Evolutionary conservation across 169 alveolate genomes (phyloP), one percentile per base, ranked within the genome.

Genomic region (Eimeria praecox): DNA sequence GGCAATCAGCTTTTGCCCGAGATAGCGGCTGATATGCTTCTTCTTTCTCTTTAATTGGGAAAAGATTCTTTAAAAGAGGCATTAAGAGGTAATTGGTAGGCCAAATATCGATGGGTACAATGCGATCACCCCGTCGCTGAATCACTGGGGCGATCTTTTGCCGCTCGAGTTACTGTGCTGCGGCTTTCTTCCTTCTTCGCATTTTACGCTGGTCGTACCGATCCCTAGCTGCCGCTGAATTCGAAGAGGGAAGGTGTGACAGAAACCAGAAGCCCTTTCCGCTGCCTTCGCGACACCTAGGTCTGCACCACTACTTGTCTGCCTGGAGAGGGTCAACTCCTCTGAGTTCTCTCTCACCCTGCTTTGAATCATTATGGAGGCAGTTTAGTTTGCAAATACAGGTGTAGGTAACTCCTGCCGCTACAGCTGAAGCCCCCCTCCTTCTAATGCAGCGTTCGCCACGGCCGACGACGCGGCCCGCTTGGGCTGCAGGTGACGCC

Each of bases 381-480:
- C 59, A 33, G 52, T 38, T 38, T 16, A 3, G 30, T 38, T 33
- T 22, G 27, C 16, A 20, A 18, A 33, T 18, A 18, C 52, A 5
- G 83, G 54, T 73, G 83, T 38, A 73, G 33, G 54, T 16, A 40
- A 18, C 83, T 73, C 33, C 33, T 73, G 83, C 33, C 54, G 83
- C 27, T 33, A 73, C 33, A 12, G 18, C 83, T 20, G 30, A 73
- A 35, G 54, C 18, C 80, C 33, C 33, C 2, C 44, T 10, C 5
- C 54, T 16, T 6, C 77, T 18, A 40, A 85, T 52, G 75, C 92
- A 85, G 78, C 75, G 75, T 2, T 40, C 82, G 44, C 83, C 78
- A 49, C 83, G 94, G 69, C 94, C 83, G 52, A 42, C 75, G 92
- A 66, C 77, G 54, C 71, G 77, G 49, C n/a, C 95, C 54, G 90